Evolutionary conservation across 148 eudicot species (phyloP).

Genomic region (Heliamphora exappendiculata): DNA sequence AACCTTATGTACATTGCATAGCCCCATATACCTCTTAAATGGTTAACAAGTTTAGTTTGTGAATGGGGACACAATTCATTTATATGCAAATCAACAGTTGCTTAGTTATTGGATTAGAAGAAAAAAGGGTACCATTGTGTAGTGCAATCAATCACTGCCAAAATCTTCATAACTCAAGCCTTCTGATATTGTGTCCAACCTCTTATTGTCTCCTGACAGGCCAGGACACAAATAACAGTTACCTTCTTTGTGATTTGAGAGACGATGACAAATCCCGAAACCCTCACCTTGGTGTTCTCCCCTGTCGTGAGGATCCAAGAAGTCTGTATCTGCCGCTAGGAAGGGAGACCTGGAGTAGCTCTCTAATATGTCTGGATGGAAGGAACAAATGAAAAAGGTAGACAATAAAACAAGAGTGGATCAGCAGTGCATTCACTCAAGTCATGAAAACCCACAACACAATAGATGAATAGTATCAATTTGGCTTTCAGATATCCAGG

Average conservation of each 20-base stretch:
- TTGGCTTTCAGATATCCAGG: too few species aligned
- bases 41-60: neutral
- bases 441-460: neutral
- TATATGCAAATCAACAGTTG: neutral
- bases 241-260: neutral
- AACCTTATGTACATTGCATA: neutral
- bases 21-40: neutral
- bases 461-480: too few species aligned
- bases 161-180: conserved; percentile 44
- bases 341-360: conserved; percentile 50
- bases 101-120: neutral
- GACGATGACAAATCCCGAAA: neutral
- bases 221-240: conserved; percentile 12
- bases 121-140: conserved; percentile 1
- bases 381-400: neutral
- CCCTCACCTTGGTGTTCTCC: conserved; percentile 57
- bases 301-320: conserved; percentile 40
- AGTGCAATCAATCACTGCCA: conserved; percentile 29
- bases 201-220: conserved; percentile 23
- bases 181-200: conserved; percentile 38
- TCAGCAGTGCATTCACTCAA: neutral
- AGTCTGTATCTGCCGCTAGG: conserved; percentile 37
- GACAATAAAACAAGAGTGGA: neutral
- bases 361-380: conserved; percentile 44
- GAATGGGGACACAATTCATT: neutral